Evolutionary conservation across 2,329 filamentous ascomycete genomes (phyloP), one percentile per base, ranked within the genome.

Genomic region (Madurella mycetomatis): DNA sequence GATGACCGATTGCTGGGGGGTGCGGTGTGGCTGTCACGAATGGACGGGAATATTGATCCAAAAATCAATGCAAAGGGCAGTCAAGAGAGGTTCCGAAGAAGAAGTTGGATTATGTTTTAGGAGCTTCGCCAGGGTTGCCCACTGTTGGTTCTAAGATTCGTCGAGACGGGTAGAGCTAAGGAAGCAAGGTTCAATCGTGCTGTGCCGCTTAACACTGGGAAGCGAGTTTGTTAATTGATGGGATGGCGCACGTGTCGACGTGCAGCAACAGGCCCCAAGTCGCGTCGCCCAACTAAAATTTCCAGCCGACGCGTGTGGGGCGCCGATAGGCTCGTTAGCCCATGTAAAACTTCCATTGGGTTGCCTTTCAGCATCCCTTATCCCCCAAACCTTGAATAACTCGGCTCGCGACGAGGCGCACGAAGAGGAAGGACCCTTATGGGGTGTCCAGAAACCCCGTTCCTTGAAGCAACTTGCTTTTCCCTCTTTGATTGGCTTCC

Each of bases 201-300:
- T 25, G 32, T 30, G 17, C n/a, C 30, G 32, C 9, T 37, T 37
- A 37, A 11, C 13, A 44, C 31, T 13, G 43, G 9, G 4, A 37
- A 31, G 13, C 8, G 9, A 32, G 39, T 25, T 25, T 25, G 2
- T 54, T 54, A 53, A 55, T 53, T 54, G 55, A 19, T 53, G 37
- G 18, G 18, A 50, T 16, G 1, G 42, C 12, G 55, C 62, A 64
- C 62, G 62, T 64, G 62, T 41, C 43, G 37, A 56, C 62, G 62
- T 55, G 60, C 25, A 19, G 15, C 25, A n/a, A 1, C 41, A 8
- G 37, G 41, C 34, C 39, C 12, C 17, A 17, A n/a, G 54, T 58
- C 62, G 62, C 62, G 62, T 64, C 54, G 51, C 32, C 55, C 56
- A 45, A 49, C 51, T 46, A 41, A 54, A 59, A 53, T 49, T 48